A percentile compares a stretch with the other conserved stretches of the same genome.
Conservation (phyloP, 2,329 filamentous ascomycete genomes). For the Scedosporium minutisporum region DNA sequence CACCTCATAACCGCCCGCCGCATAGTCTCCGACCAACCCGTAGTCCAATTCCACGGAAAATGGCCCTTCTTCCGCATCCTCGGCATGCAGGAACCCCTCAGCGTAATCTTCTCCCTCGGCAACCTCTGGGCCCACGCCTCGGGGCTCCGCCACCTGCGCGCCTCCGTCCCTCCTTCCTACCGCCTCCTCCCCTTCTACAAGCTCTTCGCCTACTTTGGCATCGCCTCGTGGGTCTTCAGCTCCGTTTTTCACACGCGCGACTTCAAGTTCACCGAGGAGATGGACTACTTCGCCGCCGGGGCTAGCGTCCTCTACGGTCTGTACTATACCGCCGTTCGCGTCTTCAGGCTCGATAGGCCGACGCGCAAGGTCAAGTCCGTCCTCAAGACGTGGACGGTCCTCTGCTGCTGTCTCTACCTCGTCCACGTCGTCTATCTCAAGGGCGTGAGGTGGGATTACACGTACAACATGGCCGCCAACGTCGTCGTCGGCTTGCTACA, state of each 20-base stretch:
- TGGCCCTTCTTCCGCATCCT: slow-evolving; percentile 91
- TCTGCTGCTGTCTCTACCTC: slow-evolving; percentile 63
- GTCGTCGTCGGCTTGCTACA: slow-evolving; percentile 70
- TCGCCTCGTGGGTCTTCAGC: slow-evolving; percentile 78
- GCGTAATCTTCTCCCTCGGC: slow-evolving; percentile 83
- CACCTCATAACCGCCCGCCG: slow-evolving; percentile 76
- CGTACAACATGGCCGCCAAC: slow-evolving; percentile 96
- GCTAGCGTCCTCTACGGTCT: slow-evolving; percentile 84
- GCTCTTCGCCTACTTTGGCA: slow-evolving; percentile 68
- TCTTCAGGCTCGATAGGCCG: slow-evolving; percentile 68
- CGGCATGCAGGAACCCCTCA: slow-evolving; percentile 91
- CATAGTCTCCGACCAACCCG: slow-evolving; percentile 50
- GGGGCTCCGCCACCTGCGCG: slow-evolving; percentile 63
- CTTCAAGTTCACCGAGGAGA: slow-evolving; percentile 74
- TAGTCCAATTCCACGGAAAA: slow-evolving; percentile 96
- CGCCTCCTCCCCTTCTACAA: slow-evolving; percentile 73
- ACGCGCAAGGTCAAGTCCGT: slow-evolving; percentile 34
- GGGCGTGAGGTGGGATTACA: slow-evolving; percentile 85
- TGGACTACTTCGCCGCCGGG: slow-evolving; percentile 93
- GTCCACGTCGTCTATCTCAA: slow-evolving; percentile 77
- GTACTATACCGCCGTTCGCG: slow-evolving; percentile 72
- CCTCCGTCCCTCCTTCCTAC: slow-evolving; percentile 62
- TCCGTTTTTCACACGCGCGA: slow-evolving; percentile 90
- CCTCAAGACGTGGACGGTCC: slow-evolving; percentile 63
- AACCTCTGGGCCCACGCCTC: slow-evolving; percentile 80